Base-by-base conservation (phyloP, 345 rosid genomes). In the Hevea brasiliensis region DNA sequence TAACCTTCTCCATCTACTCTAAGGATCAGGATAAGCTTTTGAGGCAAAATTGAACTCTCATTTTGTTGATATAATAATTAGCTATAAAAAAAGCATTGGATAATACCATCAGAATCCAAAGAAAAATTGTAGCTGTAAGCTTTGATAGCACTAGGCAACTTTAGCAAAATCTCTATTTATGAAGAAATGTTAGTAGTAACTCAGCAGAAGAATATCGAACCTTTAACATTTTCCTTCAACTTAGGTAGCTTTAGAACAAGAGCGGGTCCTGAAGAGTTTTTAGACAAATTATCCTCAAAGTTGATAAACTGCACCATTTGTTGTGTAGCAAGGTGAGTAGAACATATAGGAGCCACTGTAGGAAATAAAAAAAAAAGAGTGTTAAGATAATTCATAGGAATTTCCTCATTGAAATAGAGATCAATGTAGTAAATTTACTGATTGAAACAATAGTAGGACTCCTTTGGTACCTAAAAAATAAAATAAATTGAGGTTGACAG, bases 181-280 rank as follows among this genome's bases (percentile, higher is more conserved):
- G 14, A 53, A 51, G 20, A 40, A 29, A 12, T 68, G 17, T 57
- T n/a, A 23, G 64, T 62, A 74, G 68, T 67, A 68, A 61, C 79
- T 92, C 84, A 90, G 77, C 97, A 94, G 84, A 94, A 94, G 82
- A 94, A 92, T 96, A 92, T 92, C 42, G 87, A 85, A 75, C 84
- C 76, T 9, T 77, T 85, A 0, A 94, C 88, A 2, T 73, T 61
- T 56, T 71, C 4, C 26, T 87, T 88, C 87, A 94, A 78, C 73
- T 83, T 81, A 0, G 98, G 98, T 15, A 92, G 93, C 77, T 88
- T 90, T 15, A 82, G 89, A 21, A 89, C 71, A 0, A 81, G 79
- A 41, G 70, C 32, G 48, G 71, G 29, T 45, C 65, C 90, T 5
- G 85, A 84, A 40, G 88, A 82, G 42, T 85, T 81, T 68, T 87